Evolutionary conservation across 371 early-diverging fungal genomes (phyloP).

Genomic region (Mortierella sp.): DNA sequence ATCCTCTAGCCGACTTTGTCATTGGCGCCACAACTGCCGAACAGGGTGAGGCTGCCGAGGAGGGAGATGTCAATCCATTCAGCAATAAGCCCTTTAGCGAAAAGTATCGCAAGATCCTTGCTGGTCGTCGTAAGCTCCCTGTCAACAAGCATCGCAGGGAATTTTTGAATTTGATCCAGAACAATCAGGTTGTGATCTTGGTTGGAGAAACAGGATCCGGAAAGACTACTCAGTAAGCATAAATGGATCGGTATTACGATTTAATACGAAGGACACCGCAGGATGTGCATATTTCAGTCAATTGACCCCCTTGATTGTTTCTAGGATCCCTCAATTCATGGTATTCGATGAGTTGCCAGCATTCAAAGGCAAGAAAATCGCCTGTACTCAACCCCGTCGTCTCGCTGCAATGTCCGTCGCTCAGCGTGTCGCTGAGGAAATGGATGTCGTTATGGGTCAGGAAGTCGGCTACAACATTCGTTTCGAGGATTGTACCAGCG

Average conservation of each 20-base stretch:
- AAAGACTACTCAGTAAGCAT: slow-evolving; percentile 93
- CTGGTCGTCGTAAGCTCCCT: slow-evolving; percentile 86
- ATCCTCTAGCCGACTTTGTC: slow-evolving; percentile 62
- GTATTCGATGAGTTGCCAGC: slow-evolving; percentile 93
- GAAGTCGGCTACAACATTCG: slow-evolving; percentile 98
- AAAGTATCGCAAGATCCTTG: slow-evolving; percentile 86
- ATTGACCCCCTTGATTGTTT: neutral
- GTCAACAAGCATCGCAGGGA: slow-evolving; percentile 90
- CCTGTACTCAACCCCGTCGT: slow-evolving; percentile 99
- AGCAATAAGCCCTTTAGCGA: slow-evolving; percentile 83
- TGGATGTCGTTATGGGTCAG: slow-evolving; percentile 90
- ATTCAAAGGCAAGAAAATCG: slow-evolving; percentile 89
- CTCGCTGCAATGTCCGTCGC: slow-evolving; percentile 99
- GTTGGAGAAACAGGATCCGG: slow-evolving; percentile 93
- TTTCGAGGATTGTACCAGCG: slow-evolving; percentile 94
- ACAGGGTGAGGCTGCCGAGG: slow-evolving; percentile 80
- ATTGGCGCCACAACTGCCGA: slow-evolving; percentile 80
- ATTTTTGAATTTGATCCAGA: slow-evolving; percentile 87
- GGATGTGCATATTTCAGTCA: neutral
- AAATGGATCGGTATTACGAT: neutral
- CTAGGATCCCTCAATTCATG: slow-evolving; percentile 95
- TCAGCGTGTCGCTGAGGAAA: slow-evolving; percentile 95
- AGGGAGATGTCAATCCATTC: slow-evolving; percentile 83
- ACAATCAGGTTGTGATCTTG: slow-evolving; percentile 89
- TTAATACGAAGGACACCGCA: neutral